A percentile compares a stretch with the other conserved stretches of the same genome.
These are phyloP conservation scores for Colletotrichum sp. DNA, from an alignment of 2,329 filamentous ascomycete species.

Conservation along the genomic window DNA sequence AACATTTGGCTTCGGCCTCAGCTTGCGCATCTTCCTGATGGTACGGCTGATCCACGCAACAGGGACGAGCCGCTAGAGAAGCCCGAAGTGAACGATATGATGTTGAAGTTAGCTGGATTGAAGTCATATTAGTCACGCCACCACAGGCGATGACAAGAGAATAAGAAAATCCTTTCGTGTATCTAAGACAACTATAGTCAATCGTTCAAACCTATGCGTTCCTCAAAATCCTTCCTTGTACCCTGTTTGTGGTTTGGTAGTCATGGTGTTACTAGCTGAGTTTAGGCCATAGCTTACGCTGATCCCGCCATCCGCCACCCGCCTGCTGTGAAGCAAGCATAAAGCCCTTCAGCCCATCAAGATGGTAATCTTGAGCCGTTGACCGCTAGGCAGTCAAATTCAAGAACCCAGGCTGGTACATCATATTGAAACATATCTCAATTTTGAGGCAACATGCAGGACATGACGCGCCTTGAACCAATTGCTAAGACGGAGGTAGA, in stretches of 20 bases:
- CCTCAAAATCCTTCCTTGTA: neutral
- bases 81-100: neutral
- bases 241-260: neutral
- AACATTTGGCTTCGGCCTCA: neutral
- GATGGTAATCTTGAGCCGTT: neutral
- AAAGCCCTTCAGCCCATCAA: neutral
- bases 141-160: rapidly evolving
- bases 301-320: neutral
- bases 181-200: neutral
- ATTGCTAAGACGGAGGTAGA: neutral
- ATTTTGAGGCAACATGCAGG: neutral
- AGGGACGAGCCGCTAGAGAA: neutral
- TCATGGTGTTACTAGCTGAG: too few relatives aligned
- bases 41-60: neutral
- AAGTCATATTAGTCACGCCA: neutral
- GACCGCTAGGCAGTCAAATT: neutral
- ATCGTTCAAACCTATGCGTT: neutral
- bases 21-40: neutral
- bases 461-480: neutral
- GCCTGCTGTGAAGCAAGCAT: neutral
- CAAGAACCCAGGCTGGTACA: neutral
- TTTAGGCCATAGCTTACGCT: too few relatives aligned
- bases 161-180: rapidly evolving
- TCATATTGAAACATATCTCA: neutral
- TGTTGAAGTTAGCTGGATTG: neutral